A percentile compares a stretch with the other conserved stretches of the same genome.
phyloP scores from a whole-genome alignment of 2,329 filamentous ascomycete genomes.

The Apiospora marii region DNA sequence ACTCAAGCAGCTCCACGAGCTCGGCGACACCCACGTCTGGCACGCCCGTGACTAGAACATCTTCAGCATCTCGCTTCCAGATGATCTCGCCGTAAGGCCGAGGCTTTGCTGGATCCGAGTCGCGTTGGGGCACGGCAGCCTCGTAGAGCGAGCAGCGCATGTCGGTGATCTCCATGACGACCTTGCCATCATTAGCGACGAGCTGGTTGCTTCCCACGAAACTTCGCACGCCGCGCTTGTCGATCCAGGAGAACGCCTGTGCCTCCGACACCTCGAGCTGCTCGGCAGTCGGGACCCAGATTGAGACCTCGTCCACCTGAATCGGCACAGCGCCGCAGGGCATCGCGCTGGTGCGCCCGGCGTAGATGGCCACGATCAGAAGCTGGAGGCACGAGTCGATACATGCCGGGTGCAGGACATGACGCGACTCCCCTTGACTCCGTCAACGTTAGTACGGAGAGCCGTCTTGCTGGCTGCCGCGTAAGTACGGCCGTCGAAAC shows the following conservation, averaged over 20 bases:
- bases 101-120: constrained; percentile 21
- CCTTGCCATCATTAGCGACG: constrained; percentile 34
- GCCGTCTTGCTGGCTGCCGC: constrained; percentile 39
- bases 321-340: constrained; percentile 42
- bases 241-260: constrained; percentile 34
- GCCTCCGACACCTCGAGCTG: constrained; percentile 29
- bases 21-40: constrained; percentile 24
- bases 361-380: constrained; percentile 41
- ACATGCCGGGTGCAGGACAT: constrained; percentile 49
- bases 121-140: constrained; percentile 39
- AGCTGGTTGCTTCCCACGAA: constrained; percentile 37
- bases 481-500: constrained; percentile 37
- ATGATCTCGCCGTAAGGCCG: constrained; percentile 36
- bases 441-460: constrained; percentile 31
- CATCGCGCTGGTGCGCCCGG: constrained; percentile 40
- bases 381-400: constrained; percentile 49
- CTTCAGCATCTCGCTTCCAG: constrained; percentile 35
- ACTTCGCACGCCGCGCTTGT: constrained; percentile 33
- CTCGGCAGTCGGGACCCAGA: constrained; percentile 32
- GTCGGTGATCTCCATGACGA: constrained; percentile 40
- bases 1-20: constrained; percentile 35
- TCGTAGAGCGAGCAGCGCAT: constrained; percentile 39
- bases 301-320: constrained; percentile 37
- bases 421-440: constrained; percentile 45
- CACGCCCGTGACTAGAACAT: constrained; percentile 31